Conservation (phyloP, 331 rosid species). For the Prunus yedoensis region DNA sequence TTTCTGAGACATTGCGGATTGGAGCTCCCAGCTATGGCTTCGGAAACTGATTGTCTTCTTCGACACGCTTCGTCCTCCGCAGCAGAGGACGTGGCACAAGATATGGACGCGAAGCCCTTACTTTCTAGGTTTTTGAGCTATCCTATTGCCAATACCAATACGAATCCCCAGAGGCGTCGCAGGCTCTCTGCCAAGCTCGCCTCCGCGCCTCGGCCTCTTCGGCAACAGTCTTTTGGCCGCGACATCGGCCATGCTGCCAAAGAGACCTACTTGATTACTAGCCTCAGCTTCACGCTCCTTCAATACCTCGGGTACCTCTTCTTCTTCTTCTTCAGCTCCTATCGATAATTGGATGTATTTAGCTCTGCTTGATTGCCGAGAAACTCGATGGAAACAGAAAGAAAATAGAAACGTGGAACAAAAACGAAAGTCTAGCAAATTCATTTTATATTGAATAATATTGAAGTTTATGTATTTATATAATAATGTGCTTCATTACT, state of each 20-base stretch:
- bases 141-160: constrained; percentile 11
- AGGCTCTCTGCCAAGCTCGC: constrained; percentile 21
- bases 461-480: background rate
- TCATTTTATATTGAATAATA: background rate
- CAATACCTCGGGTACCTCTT: constrained; percentile 70
- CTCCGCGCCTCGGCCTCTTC: constrained; percentile 17
- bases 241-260: constrained; percentile 73
- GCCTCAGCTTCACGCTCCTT: constrained; percentile 75
- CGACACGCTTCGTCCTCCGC: constrained; percentile 25
- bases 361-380: background rate
- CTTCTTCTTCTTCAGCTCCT: background rate
- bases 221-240: constrained; percentile 40
- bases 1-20: background rate
- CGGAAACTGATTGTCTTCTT: constrained; percentile 38
- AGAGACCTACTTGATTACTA: constrained; percentile 72
- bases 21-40: background rate
- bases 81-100: background rate
- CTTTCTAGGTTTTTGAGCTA: constrained; percentile 19
- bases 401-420: background rate
- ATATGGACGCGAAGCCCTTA: constrained; percentile 9
- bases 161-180: constrained; percentile 27
- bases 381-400: background rate
- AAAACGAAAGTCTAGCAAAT: background rate
- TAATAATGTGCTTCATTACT: no score
- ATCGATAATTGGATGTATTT: background rate